Conservation (phyloP, 768 basidiomycete genomes). For the Calocera viscosa region DNA sequence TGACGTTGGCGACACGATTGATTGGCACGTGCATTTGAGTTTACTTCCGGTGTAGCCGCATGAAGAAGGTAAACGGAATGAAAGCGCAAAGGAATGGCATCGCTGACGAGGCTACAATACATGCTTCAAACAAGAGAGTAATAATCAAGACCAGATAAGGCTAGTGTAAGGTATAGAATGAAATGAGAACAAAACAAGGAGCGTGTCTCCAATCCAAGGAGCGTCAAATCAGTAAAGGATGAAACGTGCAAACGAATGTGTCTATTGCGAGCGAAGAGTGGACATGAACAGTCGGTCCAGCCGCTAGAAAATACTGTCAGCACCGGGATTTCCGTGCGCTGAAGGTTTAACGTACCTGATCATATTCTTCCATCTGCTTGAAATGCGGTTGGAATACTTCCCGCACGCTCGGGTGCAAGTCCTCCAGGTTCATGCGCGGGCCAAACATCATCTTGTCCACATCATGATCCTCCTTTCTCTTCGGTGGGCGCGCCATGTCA, state of each 20-base stretch:
- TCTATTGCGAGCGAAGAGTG: neutral
- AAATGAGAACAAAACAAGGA: neutral
- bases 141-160: neutral
- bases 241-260: slow-evolving; percentile 1
- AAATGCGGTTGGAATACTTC: slow-evolving; percentile 61
- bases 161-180: neutral
- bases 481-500: slow-evolving; percentile 9
- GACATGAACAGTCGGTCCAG: slow-evolving; percentile 2
- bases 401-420: slow-evolving; percentile 56
- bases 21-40: neutral
- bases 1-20: neutral
- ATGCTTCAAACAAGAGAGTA: neutral
- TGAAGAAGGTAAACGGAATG: neutral
- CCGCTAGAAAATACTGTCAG: neutral
- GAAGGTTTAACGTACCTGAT: slow-evolving; percentile 40
- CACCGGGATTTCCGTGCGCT: neutral
- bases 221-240: neutral
- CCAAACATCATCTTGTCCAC: slow-evolving; percentile 49
- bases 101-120: neutral
- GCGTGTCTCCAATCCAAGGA: neutral
- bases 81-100: neutral
- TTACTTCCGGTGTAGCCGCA: neutral
- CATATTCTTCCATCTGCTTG: slow-evolving; percentile 65
- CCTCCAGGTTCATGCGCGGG: slow-evolving; percentile 42
- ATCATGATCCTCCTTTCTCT: slow-evolving; percentile 34